A percentile compares a stretch with the other conserved stretches of the same genome.
Evolutionary conservation across 352 stramenopile species (phyloP).

Genomic region (Pythium volutum): DNA sequence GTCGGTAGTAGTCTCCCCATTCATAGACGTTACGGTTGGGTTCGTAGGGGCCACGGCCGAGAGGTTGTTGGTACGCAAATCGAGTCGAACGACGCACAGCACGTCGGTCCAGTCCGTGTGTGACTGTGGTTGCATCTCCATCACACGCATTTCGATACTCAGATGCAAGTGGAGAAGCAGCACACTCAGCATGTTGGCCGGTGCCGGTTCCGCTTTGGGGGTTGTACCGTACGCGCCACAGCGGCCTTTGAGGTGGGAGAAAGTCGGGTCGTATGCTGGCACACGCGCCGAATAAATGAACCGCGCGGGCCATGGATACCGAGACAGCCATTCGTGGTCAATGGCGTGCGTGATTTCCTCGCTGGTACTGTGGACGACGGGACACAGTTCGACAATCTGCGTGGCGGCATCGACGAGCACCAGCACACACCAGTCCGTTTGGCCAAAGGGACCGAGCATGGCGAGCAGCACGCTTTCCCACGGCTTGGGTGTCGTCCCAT

Average conservation of each 20-base stretch:
- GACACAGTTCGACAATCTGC: background rate
- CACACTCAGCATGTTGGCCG: background rate
- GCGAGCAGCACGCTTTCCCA: background rate
- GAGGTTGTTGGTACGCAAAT: background rate
- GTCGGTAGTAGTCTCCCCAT: background rate
- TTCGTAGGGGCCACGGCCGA: too few relatives aligned
- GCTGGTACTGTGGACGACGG: background rate
- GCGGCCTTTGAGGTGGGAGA: background rate
- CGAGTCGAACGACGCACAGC: background rate
- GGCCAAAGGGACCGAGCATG: conserved; percentile 2
- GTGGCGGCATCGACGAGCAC: background rate
- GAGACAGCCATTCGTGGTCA: conserved; percentile 1
- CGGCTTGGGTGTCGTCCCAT: background rate
- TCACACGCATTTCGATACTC: conserved; percentile 3
- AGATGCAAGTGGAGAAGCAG: background rate
- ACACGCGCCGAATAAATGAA: conserved; percentile 2
- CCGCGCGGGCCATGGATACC: background rate
- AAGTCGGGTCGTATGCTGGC: background rate
- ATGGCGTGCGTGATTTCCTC: conserved; percentile 7
- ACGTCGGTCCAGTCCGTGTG: background rate
- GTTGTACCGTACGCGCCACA: background rate
- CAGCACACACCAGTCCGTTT: conserved; percentile 5
- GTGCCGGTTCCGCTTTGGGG: background rate
- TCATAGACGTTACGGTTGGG: background rate
- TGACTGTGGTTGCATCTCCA: conserved; percentile 4